Base-by-base conservation (phyloP, 31 red algal genomes). In the Endocladia muricata region DNA sequence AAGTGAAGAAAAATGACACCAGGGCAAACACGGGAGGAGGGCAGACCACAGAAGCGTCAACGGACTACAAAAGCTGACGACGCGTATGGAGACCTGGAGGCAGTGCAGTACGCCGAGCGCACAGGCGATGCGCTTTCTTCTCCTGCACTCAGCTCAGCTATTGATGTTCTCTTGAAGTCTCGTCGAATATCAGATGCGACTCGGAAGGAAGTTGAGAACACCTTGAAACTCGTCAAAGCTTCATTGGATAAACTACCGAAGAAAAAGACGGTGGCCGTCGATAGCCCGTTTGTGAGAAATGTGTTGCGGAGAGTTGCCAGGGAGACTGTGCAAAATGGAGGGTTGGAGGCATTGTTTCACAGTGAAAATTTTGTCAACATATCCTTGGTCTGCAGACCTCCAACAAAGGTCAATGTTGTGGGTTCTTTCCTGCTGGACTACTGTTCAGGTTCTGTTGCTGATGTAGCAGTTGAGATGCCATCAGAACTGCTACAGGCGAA, bases 391-490 rank as follows among this genome's bases (percentile, higher is more conserved):
- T 85, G 81, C 70, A 68, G 59, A 32, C 81, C 81, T 33, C 81
- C 81, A 17, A 33, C 29, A 3, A 11, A 43, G 6, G 64, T 87
- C 41, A 28, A 68, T 51, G 63, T 87, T 1, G 83, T 87, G 15
- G 83, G 83, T 19, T 52, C 48, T 3, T 87, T 78, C 52, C 36
- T 78, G 29, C 73, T 87, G 1, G 64, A 57, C 41, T 77, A 65
- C 28, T 26, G 60, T 30, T 67, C 67, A 1, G 55, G 55, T 15
- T 5, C 33, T n/a, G 43, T 49, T 26, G 7, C 71, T 15, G 83
- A 87, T 66, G 83, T 87, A 3, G 63, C 73, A 2, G 40, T 87
- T 21, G 83, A 78, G 30, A 87, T 87, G 64, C 73, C 73, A 6
- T 58, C 73, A 4, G 25, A 21, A 13, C 4, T 87, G 3, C 78